Evolutionary conservation across 148 eudicot genomes (phyloP), one percentile per base, ranked within the genome.

Genomic region (Cornus florida): DNA sequence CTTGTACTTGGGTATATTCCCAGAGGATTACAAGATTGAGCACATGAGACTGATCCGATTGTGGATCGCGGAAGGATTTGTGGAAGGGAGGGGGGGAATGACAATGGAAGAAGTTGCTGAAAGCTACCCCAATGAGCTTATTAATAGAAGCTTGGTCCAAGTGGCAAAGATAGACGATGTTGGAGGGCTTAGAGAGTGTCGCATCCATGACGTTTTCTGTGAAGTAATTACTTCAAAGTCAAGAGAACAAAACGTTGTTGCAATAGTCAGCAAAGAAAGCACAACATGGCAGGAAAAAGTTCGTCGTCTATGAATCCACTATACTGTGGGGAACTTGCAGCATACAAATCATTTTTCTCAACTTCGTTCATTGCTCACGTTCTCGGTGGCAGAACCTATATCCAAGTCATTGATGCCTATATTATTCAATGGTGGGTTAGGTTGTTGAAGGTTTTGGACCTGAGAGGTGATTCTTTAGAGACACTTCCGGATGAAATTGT

Each of bases 31-130:
- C 1, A 0, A 4, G 60, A 62, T 80, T 10, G 68, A 74, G 35
- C 17, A 53, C 2, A 33, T 23, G 39, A 76, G 39, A 4, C 31
- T 81, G 41, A 46, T 75, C 9, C 70, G 79, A 1, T 9, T 76
- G 7, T 81, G 79, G 83, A 46, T 65, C 10, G 64, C 72, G 0
- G 83, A 62, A 62, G 66, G 66, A 62, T 62, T 62, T 62, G 10
- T 62, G 4, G 23, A 62, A 62, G 6, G 2, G 66, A 62, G 9
- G 20, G 24, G 3, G 20, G 66, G 66, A 20, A 62, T 17, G 66
- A 20, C 66, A 20, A 0, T 4, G 20, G 66, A 62, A 20, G 66
- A 62, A 62, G 23, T 62, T 62, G 24, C 66, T 6, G 66, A 62
- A n/a, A 6, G 66, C 22, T 19, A 62, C 23, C 66, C 20, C 2